A percentile compares a stretch with the other conserved stretches of the same genome.
Conservation (phyloP, 495 filamentous ascomycete genomes). For the Darksidea phi region DNA sequence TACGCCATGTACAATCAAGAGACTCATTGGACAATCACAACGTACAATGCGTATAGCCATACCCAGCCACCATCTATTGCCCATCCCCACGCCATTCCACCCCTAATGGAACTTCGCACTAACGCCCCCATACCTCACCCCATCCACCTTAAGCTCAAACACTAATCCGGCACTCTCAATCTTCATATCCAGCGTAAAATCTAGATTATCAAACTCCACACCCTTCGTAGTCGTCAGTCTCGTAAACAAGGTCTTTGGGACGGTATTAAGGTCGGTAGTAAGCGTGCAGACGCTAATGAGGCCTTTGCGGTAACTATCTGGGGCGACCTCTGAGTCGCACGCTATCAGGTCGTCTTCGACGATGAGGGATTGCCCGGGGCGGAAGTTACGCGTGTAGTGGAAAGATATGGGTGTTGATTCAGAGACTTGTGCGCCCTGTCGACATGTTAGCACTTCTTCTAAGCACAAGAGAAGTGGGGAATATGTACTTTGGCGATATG, state of each 20-base stretch:
- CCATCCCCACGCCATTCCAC: background rate
- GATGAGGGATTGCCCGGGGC: conserved; percentile 60
- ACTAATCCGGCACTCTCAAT: conserved; percentile 68
- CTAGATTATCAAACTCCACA: conserved; percentile 71
- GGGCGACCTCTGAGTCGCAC: conserved; percentile 63
- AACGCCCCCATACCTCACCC: conserved; percentile 68
- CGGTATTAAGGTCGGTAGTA: conserved; percentile 68
- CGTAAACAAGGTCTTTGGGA: conserved; percentile 65
- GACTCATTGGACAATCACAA: too few relatives aligned
- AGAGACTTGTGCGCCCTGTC: conserved; percentile 66
- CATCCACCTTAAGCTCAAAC: conserved; percentile 73
- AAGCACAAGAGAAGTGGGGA: background rate
- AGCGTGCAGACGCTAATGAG: conserved; percentile 71
- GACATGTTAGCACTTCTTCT: background rate
- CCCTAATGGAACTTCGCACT: conserved; percentile 64
- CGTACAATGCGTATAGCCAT: too few relatives aligned
- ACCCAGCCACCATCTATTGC: too few relatives aligned
- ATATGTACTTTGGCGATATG: conserved; percentile 65
- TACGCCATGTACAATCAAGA: background rate
- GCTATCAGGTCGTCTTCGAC: conserved; percentile 75
- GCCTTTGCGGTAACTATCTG: conserved; percentile 45
- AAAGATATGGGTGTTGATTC: conserved; percentile 65
- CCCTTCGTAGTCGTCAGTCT: conserved; percentile 68
- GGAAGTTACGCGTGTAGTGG: conserved; percentile 78
- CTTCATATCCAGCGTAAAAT: conserved; percentile 73